These are phyloP conservation scores for Stereum hirsutum DNA, from an alignment of 1,284 basidiomycete species.

Conservation along the genomic window DNA sequence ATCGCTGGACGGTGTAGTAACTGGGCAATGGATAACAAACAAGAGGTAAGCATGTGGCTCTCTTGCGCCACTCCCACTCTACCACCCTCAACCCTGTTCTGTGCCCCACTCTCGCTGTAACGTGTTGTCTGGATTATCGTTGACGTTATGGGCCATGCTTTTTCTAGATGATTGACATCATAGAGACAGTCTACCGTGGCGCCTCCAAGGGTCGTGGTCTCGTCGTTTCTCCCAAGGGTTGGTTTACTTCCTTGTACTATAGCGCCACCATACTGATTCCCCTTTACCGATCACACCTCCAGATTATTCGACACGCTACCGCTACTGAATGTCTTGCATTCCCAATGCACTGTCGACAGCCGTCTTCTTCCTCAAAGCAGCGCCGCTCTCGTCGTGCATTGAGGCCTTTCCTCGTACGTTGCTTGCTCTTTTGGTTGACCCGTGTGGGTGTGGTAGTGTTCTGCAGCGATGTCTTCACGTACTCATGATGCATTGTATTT, in stretches of 20 bases:
- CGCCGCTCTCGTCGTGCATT: no score
- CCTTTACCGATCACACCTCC: conserved; percentile 7
- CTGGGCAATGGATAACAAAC: conserved; percentile 96
- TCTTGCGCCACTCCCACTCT: no score
- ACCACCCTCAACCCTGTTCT: no score
- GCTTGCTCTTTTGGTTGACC: no score
- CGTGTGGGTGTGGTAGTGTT: no score
- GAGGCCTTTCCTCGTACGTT: no score
- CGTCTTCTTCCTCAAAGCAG: no score
- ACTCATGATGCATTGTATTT: no score
- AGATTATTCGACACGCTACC: conserved; percentile 38
- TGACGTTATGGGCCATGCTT: not conserved
- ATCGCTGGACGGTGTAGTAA: conserved; percentile 44
- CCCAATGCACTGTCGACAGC: no score
- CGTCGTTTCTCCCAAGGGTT: conserved; percentile 94
- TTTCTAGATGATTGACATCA: conserved; percentile 86
- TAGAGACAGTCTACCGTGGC: conserved; percentile 97
- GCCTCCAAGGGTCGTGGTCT: conserved; percentile 97
- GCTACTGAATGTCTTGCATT: no score
- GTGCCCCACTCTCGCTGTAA: no score
- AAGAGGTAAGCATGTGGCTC: conserved; percentile 55
- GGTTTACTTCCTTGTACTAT: conserved; percentile 14
- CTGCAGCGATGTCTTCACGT: no score
- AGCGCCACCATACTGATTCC: not conserved
- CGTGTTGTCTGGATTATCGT: not conserved